phyloP scores from a whole-genome alignment of 2,329 filamentous ascomycete genomes.

The Monosporascus sp. region DNA sequence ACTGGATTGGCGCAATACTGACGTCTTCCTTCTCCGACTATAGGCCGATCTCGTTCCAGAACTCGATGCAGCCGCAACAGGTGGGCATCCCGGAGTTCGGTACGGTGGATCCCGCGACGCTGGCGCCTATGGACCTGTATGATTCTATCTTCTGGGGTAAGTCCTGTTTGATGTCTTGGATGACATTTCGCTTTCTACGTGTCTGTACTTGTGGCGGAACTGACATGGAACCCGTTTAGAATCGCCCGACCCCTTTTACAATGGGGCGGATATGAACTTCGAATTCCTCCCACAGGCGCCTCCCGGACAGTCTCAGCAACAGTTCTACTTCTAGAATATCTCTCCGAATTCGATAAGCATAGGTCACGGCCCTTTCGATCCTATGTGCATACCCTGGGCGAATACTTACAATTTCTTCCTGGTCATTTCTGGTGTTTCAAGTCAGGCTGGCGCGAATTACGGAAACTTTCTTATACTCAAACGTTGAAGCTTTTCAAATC shows the following conservation, averaged over 20 bases:
- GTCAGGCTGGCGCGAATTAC: no score
- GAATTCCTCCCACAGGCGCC: constrained; percentile 57
- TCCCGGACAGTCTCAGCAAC: constrained; percentile 51
- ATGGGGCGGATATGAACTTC: constrained; percentile 54
- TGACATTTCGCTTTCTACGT: background rate
- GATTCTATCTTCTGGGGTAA: constrained; percentile 65
- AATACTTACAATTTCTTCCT: no score
- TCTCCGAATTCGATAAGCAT: no score
- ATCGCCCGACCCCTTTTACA: constrained; percentile 56
- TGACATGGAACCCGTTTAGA: constrained; percentile 32
- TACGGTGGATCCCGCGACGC: constrained; percentile 49
- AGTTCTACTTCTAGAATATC: constrained; percentile 47
- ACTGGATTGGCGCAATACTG: no score
- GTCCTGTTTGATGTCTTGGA: constrained; percentile 23
- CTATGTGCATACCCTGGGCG: no score
- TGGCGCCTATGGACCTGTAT: constrained; percentile 64
- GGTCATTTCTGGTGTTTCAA: no score
- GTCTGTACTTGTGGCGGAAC: background rate
- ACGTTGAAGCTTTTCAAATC: no score
- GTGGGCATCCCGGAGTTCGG: constrained; percentile 39
- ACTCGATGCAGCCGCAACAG: constrained; percentile 28
- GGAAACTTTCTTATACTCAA: no score
- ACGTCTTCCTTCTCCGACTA: no score
- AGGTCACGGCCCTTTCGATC: no score
- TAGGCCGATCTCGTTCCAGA: constrained; percentile 15